Evolutionary conservation across 306 rosid genomes (phyloP), one percentile per base, ranked within the genome.

Genomic region (Lotus japonicus): DNA sequence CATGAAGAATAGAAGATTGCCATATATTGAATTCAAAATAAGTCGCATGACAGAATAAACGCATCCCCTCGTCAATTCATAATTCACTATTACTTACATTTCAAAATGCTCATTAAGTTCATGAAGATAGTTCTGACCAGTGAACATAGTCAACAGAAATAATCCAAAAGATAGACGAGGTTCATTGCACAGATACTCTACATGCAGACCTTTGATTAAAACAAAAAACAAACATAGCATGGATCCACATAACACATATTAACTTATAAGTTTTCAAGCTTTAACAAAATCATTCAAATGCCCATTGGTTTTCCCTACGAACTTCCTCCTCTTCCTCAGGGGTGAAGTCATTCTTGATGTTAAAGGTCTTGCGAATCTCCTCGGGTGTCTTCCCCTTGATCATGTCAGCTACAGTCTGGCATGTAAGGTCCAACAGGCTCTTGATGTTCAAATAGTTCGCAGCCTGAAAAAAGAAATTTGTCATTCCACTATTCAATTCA

Each of bases 231-330:
- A 71, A 19, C 50, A 64, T 5, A 68, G 53, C 71, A 74, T 75
- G 49, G 58, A 66, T 14, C 59, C 21, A 60, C 49, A 46, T 8
- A 55, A 23, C 44, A 74, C 16, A 35, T 54, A n/a, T 42, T 71
- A 57, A 31, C 33, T 33, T 38, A 43, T 53, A 7, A 46, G 15
- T 67, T 50, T 39, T 17, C 33, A 19, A 49, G 31, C 31, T 68
- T 68, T 46, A 70, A 60, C 19, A 53, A 59, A 49, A 56, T 86
- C 82, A 88, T 58, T 91, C 96, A 54, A 88, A 88, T 4, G 94
- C 89, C 97, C 96, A 91, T 43, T 88, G 96, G 64, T 88, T 91
- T 80, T 85, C 96, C 64, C 89, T 67, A 31, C 95, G 90, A 71
- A 87, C 86, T 74, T 88, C 91, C 59, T 87, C 91, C 83, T 89